These are phyloP conservation scores for Epicoccum nigrum DNA, from an alignment of 2,329 filamentous ascomycete species.

Conservation along the genomic window DNA sequence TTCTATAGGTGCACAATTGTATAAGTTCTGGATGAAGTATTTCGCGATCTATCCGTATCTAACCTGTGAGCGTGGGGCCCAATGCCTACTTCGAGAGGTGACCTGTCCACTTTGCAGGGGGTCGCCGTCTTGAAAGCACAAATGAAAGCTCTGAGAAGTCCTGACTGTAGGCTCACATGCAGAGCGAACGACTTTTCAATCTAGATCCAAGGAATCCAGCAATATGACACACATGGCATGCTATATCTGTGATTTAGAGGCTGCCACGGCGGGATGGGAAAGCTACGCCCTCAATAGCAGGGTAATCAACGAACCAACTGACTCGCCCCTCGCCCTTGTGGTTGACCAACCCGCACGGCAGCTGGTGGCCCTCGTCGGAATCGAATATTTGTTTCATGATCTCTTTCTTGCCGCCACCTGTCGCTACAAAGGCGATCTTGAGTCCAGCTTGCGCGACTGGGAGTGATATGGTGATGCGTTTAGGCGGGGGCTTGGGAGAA, in stretches of 20 bases:
- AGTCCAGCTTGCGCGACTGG: constrained; percentile 88
- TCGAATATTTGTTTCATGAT: constrained; percentile 94
- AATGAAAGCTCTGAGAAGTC: constrained; percentile 18
- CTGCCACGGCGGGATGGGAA: constrained; percentile 76
- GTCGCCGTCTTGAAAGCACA: constrained; percentile 38
- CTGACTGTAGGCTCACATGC: constrained; percentile 13
- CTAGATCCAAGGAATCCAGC: constrained; percentile 6
- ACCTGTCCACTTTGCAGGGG: constrained; percentile 22
- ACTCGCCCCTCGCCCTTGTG: constrained; percentile 81
- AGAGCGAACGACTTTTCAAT: constrained; percentile 13
- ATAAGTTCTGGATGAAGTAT: constrained; percentile 2
- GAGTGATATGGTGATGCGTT: constrained; percentile 88
- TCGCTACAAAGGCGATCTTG: constrained; percentile 89
- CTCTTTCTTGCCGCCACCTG: constrained; percentile 86
- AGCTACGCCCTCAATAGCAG: constrained; percentile 82
- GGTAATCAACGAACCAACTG: constrained; percentile 92
- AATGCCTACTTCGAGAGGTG: constrained; percentile 32
- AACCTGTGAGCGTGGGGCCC: constrained; percentile 27
- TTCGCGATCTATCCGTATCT: constrained; percentile 31
- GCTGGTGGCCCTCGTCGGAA: constrained; percentile 68
- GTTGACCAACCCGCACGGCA: constrained; percentile 91
- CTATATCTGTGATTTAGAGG: constrained; percentile 50
- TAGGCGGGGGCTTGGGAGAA: constrained; percentile 91
- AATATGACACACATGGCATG: background rate
- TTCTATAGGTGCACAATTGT: background rate